Conservation (phyloP, 345 rosid genomes). For the Arabis hirsuta region DNA sequence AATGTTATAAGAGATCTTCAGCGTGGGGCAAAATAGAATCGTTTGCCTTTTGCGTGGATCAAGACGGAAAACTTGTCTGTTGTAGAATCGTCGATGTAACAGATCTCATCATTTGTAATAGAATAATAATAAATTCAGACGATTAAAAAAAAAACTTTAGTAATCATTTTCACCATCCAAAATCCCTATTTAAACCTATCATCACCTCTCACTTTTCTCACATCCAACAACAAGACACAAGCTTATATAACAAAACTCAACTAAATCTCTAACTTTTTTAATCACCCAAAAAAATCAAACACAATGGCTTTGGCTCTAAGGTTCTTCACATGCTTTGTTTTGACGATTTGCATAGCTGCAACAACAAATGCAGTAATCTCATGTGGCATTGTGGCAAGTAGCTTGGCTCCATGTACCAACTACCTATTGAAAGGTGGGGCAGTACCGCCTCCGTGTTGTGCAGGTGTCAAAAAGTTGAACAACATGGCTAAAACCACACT, state of each 20-base stretch:
- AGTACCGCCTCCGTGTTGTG: constrained; percentile 49
- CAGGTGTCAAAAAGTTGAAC: constrained; percentile 46
- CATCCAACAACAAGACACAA: constrained; percentile 24
- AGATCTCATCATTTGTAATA: no score
- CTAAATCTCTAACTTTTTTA: not conserved
- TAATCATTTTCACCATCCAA: not conserved
- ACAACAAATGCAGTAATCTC: constrained; percentile 44
- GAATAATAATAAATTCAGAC: no score
- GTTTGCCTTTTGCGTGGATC: no score
- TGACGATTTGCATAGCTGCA: constrained; percentile 36
- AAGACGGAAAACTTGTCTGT: no score
- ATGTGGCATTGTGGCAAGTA: constrained; percentile 45
- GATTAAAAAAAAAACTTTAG: no score
- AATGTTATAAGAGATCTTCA: no score
- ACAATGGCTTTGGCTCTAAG: constrained; percentile 34
- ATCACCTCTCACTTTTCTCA: constrained; percentile 23
- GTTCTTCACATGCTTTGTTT: constrained; percentile 36
- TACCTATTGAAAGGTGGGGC: constrained; percentile 36
- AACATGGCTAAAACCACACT: constrained; percentile 48
- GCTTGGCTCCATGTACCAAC: constrained; percentile 40
- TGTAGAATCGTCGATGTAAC: no score
- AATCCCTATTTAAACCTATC: constrained; percentile 26
- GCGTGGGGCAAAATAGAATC: no score
- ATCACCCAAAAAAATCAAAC: constrained; percentile 1
- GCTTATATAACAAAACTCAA: not conserved